Conservation (phyloP, 441 rosid genomes). For the Sinapis alba region DNA sequence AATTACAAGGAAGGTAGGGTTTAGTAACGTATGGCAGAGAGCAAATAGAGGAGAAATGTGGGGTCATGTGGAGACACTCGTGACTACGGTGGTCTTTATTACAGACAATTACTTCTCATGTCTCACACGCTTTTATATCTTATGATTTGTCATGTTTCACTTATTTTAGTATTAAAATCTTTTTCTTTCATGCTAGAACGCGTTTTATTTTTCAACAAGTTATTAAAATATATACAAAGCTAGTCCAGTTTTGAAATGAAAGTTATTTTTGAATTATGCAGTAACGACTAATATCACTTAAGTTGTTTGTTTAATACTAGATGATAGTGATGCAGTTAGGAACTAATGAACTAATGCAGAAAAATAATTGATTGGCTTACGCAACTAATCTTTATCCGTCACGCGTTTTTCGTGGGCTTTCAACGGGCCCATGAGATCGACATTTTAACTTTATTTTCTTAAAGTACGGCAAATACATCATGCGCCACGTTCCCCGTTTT, state of each 20-base stretch:
- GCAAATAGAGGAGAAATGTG: conserved; percentile 16
- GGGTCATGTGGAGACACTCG: conserved; percentile 36
- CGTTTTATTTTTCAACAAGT: not conserved
- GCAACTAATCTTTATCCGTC: conserved; percentile 28
- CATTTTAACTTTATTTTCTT: conserved; percentile 3
- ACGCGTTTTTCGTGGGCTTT: conserved; percentile 44
- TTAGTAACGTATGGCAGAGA: conserved; percentile 20
- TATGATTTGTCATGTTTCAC: conserved; percentile 24
- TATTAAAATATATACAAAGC: not conserved
- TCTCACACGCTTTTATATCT: conserved; percentile 19
- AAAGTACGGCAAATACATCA: not conserved
- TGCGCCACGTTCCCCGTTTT: conserved; percentile 27
- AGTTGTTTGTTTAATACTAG: not conserved
- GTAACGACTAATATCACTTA: not conserved
- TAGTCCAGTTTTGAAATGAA: not conserved
- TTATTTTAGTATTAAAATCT: conserved; percentile 5
- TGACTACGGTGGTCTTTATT: conserved; percentile 36
- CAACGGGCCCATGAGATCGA: conserved; percentile 27
- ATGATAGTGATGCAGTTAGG: not conserved
- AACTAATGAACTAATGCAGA: conserved; percentile 1
- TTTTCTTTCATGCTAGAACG: not conserved
- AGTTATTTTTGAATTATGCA: not conserved
- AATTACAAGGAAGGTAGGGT: not conserved
- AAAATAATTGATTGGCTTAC: conserved; percentile 6
- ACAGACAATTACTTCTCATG: conserved; percentile 37